A percentile compares a stretch with the other conserved stretches of the same genome.
These are phyloP conservation scores for Endogone sp. DNA, from an alignment of 192 early-diverging fungal species.

Conservation along the genomic window DNA sequence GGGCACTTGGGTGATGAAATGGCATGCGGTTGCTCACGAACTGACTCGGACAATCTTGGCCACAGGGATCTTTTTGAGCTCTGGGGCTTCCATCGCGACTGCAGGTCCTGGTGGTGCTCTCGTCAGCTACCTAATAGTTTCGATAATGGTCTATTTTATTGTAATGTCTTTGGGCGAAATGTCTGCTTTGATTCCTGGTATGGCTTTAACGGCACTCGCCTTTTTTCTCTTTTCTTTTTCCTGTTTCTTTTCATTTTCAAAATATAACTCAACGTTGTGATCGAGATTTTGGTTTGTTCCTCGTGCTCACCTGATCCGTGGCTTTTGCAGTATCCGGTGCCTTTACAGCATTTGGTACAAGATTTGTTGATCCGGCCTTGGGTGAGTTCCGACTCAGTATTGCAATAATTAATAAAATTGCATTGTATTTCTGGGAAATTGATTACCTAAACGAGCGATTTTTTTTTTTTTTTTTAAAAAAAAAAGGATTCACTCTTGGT, in stretches of 20 bases:
- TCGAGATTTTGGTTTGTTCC: constrained; percentile 78
- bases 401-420: too few relatives aligned
- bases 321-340: constrained; percentile 73
- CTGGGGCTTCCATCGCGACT: constrained; percentile 57
- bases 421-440: too few relatives aligned
- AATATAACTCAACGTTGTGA: too few relatives aligned
- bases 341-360: constrained; percentile 66
- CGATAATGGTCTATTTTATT: constrained; percentile 56
- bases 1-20: too few relatives aligned
- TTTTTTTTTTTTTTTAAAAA: background rate
- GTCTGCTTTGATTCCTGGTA: constrained; percentile 71
- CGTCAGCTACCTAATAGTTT: constrained; percentile 57
- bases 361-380: constrained; percentile 77
- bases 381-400: too few relatives aligned
- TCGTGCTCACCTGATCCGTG: constrained; percentile 57
- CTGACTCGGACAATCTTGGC: too few relatives aligned
- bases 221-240: too few relatives aligned
- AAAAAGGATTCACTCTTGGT: constrained; percentile 60
- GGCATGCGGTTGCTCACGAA: too few relatives aligned
- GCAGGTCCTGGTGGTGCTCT: constrained; percentile 75
- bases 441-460: too few relatives aligned
- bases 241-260: too few relatives aligned
- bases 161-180: constrained; percentile 80
- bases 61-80: constrained; percentile 76
- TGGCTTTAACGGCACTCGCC: too few relatives aligned